These are phyloP conservation scores for Ascochyta rabiei DNA, from an alignment of 2,329 filamentous ascomycete species.

Conservation along the genomic window DNA sequence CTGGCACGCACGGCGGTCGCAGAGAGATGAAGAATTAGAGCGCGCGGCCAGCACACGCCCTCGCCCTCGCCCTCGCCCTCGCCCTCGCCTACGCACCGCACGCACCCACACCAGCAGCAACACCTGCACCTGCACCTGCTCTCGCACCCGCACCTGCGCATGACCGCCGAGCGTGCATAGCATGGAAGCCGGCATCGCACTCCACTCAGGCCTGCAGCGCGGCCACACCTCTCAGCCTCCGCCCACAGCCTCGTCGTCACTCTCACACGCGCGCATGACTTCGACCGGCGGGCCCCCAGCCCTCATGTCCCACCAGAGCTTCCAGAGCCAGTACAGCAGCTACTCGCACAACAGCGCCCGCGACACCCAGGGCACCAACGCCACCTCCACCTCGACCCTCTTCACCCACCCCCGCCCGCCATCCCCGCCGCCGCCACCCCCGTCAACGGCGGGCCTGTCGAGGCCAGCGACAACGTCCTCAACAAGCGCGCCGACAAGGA, in stretches of 20 bases:
- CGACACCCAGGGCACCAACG: conserved; percentile 56
- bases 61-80: not conserved
- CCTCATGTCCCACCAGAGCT: conserved; percentile 54
- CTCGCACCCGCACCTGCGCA: too few relatives aligned
- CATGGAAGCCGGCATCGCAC: conserved; percentile 41
- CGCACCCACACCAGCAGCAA: too few relatives aligned
- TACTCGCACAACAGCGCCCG: conserved; percentile 54
- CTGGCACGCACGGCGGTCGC: conserved; percentile 10
- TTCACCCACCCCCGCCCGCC: conserved; percentile 46
- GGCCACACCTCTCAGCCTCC: conserved; percentile 34
- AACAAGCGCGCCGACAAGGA: conserved; percentile 94
- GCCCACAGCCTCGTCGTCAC: conserved; percentile 26
- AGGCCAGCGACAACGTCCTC: conserved; percentile 91
- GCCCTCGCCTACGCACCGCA: too few relatives aligned
- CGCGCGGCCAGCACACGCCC: not conserved
- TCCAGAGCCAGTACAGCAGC: conserved; percentile 55
- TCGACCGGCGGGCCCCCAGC: conserved; percentile 44
- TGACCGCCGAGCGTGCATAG: not conserved
- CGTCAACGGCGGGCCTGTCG: conserved; percentile 64
- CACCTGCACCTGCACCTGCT: too few relatives aligned
- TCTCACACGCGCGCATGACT: conserved; percentile 44
- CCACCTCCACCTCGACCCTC: conserved; percentile 53
- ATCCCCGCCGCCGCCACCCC: conserved; percentile 44
- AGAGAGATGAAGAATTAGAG: conserved; percentile 37
- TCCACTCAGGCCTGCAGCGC: conserved; percentile 27